phyloP scores from a whole-genome alignment of 2,329 filamentous ascomycete species.

The Pyrenophora teres region DNA sequence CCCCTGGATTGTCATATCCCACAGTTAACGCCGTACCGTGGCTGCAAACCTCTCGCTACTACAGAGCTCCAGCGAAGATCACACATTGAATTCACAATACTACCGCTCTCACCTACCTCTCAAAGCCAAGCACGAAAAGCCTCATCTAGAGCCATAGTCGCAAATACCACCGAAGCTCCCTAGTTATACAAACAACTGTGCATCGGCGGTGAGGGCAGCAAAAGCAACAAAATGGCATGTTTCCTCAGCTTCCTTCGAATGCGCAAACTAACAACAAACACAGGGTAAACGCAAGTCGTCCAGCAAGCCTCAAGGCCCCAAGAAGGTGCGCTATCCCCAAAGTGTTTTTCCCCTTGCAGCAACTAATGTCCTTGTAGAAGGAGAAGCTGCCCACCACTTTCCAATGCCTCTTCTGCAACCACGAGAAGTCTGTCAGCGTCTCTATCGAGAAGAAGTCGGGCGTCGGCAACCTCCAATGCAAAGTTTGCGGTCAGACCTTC shows the following conservation, averaged over 20 bases:
- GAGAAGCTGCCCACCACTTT: slow-evolving; percentile 82
- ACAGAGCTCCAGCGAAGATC: too few species aligned
- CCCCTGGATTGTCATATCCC: too few species aligned
- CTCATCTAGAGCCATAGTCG: too few species aligned
- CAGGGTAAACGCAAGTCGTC: slow-evolving; percentile 90
- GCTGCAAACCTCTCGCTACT: too few species aligned
- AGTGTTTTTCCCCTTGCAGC: background rate
- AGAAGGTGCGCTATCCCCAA: slow-evolving; percentile 65
- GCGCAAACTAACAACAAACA: slow-evolving; percentile 27
- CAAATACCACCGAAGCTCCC: background rate
- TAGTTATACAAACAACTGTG: background rate
- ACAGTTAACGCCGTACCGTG: too few species aligned
- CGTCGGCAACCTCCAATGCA: slow-evolving; percentile 84
- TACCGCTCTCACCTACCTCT: too few species aligned
- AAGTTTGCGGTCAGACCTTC: slow-evolving; percentile 90
- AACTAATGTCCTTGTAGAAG: slow-evolving; percentile 42
- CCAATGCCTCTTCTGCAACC: slow-evolving; percentile 97
- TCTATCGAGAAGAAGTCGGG: slow-evolving; percentile 93
- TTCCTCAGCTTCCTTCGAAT: slow-evolving; percentile 6
- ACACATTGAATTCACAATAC: too few species aligned
- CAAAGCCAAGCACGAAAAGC: too few species aligned
- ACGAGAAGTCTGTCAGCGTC: slow-evolving; percentile 88
- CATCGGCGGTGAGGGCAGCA: background rate
- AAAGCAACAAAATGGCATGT: slow-evolving; percentile 29
- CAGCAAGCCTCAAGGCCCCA: slow-evolving; percentile 77